phyloP scores from a whole-genome alignment of 768 basidiomycete species.

The Strobilomyces dryophilus region DNA sequence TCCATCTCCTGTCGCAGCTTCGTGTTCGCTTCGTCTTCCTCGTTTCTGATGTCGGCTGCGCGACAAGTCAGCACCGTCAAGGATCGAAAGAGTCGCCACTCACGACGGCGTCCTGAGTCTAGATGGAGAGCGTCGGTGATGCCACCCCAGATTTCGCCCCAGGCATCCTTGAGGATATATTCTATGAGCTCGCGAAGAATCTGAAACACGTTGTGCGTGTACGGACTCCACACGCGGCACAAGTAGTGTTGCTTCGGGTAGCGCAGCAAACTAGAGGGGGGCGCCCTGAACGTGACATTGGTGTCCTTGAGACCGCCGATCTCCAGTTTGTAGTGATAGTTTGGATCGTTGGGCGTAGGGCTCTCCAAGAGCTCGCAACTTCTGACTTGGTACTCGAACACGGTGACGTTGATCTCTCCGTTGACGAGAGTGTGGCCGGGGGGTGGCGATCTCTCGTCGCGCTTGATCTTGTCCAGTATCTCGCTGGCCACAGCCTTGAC shows the following conservation, averaged over 20 bases:
- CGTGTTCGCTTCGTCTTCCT: neutral
- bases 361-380: slow-evolving; percentile 3
- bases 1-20: slow-evolving; percentile 11
- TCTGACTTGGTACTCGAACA: slow-evolving; percentile 21
- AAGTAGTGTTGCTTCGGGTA: slow-evolving; percentile 13
- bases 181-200: slow-evolving; percentile 16
- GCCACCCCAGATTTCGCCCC: neutral
- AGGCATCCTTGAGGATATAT: slow-evolving; percentile 6
- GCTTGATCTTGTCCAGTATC: slow-evolving; percentile 1
- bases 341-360: neutral
- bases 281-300: slow-evolving; percentile 6
- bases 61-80: neutral
- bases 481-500: neutral
- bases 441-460: slow-evolving; percentile 7
- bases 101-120: neutral
- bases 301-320: slow-evolving; percentile 8
- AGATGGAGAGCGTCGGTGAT: neutral
- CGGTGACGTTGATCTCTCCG: slow-evolving; percentile 18
- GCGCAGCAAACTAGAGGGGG: neutral
- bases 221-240: slow-evolving; percentile 21
- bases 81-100: neutral
- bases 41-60: neutral
- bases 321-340: slow-evolving; percentile 12
- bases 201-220: slow-evolving; percentile 11
- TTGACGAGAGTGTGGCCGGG: slow-evolving; percentile 22